Evolutionary conservation across 192 early-diverging fungal genomes (phyloP), one percentile per base, ranked within the genome.

Genomic region (Mortierella antarctica): DNA sequence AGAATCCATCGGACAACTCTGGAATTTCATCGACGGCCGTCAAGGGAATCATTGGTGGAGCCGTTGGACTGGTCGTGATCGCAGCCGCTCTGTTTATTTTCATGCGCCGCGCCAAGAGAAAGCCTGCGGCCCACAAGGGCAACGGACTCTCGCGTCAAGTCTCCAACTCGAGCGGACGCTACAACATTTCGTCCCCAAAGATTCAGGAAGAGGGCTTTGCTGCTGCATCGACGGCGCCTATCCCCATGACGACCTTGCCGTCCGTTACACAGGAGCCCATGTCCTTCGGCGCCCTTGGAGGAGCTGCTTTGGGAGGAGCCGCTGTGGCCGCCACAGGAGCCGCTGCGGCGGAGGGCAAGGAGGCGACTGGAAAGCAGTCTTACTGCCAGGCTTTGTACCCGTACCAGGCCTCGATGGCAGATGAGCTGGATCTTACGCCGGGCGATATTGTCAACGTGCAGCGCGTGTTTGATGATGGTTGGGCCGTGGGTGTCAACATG

Each of bases 391-490:
- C 69, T 2, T 71, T 80, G 41, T 80, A 89, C 60, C 84, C 91
- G 57, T 94, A 93, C 63, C 87, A 88, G 54, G 82, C 94, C 0
- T 87, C 89, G 59, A 87, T 92, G 62, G 87, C 86, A 17, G 95
- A 96, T 83, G 95, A 96, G 83, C 83, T 96, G 57, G 86, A 86
- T 53, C 79, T 96, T 31, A 79, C 86, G n/a, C 66, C 80, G 7
- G 93, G 91, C 61, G 95, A 96, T 70, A 86, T 90, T 65, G 88
- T 96, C 8, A 89, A 87, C 40, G 61, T 96, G 18, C 86, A 89
- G 15, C 84, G 88, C 72, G 87, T 86, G 20, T 97, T 95, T 84
- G 94, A 96, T 70, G 96, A 97, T 73, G 96, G 96, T 9, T 97
- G 96, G 96, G 95, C 92, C 21, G 85, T 96, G 4, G 96, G 96